These are phyloP conservation scores for Tolypocladium tropicale DNA, from an alignment of 2,329 filamentous ascomycete species.

Conservation along the genomic window DNA sequence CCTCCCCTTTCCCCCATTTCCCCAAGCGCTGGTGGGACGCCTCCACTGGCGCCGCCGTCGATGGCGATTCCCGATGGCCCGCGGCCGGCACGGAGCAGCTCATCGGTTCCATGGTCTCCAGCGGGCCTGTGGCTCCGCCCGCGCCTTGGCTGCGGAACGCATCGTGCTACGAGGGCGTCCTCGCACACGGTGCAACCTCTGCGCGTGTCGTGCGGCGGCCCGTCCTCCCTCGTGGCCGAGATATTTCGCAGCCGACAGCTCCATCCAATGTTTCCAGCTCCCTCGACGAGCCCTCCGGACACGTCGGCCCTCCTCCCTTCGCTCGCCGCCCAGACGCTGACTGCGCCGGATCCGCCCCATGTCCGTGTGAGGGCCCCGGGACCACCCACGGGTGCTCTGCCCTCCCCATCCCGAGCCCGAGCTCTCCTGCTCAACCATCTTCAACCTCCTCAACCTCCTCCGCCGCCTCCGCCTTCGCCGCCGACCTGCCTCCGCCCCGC, in stretches of 20 bases:
- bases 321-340: not conserved
- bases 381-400: not conserved
- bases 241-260: not conserved
- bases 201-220: not conserved
- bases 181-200: not conserved
- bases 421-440: not conserved
- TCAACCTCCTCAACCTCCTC: not conserved
- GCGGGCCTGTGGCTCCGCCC: not conserved
- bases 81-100: not conserved
- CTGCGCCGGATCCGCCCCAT: not conserved
- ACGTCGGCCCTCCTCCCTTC: not conserved
- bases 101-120: not conserved
- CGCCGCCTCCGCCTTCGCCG: not conserved
- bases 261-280: not conserved
- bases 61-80: not conserved
- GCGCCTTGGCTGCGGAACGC: no score
- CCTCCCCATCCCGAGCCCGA: no score
- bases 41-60: not conserved
- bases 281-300: not conserved
- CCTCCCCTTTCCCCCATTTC: no score
- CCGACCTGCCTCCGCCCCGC: not conserved
- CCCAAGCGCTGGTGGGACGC: no score
- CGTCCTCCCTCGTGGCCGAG: not conserved
- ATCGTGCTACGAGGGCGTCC: not conserved
- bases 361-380: not conserved